Evolutionary conservation across 208 protist species (phyloP).

Genomic region (Acanthamoeba royreba): DNA sequence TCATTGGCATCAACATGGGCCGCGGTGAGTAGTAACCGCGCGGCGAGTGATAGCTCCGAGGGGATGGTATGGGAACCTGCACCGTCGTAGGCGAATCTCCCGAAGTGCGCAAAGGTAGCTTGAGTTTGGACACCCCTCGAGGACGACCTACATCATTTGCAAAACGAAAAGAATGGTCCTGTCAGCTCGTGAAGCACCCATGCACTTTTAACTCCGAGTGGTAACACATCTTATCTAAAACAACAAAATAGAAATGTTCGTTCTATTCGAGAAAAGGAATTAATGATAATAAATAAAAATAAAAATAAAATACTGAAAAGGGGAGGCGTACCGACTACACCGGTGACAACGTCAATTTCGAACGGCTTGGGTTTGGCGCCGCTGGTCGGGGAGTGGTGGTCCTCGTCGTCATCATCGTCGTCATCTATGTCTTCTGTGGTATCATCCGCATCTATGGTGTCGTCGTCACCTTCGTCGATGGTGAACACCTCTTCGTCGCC

Average conservation of each 20-base stretch:
- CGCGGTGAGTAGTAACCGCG: background rate
- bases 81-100: background rate
- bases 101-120: background rate
- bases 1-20: background rate
- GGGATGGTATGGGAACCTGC: background rate
- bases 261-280: background rate
- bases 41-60: background rate
- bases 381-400: background rate
- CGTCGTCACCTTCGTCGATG: background rate
- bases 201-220: too few species aligned
- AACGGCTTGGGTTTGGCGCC: background rate
- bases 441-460: background rate
- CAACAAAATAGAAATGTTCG: background rate
- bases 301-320: background rate
- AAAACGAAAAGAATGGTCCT: background rate
- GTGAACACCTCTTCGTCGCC: background rate
- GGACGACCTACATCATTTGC: background rate
- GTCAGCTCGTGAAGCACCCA: too few species aligned
- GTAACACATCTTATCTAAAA: too few species aligned
- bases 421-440: background rate
- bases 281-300: background rate
- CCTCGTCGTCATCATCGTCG: background rate
- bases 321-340: background rate
- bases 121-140: background rate
- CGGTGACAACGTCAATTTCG: background rate